Evolutionary conservation across 176 grass and related monocot species (phyloP), one percentile per base, ranked within the genome.

Genomic region (Rhipidocladum racemiflorum): DNA sequence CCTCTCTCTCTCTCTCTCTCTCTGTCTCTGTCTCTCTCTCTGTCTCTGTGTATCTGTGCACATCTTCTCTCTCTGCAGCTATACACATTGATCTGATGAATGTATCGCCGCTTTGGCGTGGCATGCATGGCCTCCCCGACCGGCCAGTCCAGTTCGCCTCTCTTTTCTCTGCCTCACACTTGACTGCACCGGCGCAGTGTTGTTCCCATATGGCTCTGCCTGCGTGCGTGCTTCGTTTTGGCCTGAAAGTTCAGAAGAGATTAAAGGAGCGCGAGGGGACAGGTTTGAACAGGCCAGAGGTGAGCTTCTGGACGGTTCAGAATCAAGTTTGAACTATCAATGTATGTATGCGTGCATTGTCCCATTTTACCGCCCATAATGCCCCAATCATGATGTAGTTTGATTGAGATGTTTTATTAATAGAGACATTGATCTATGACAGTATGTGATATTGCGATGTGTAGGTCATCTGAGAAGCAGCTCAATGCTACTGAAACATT

Each of bases 101-200:
- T 76, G 63, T 63, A 54, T 44, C 82, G 82, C 27, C 7, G 42
- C 40, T 46, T 72, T 62, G 55, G 80, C 40, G 53, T 72, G 68
- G 80, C 55, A 82, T 73, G 80, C 51, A 70, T 71, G 36, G 36
- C 59, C 25, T 55, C 29, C 29, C 71, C 71, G 71, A 55, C 45
- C 71, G 24, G 30, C 50, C 14, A 38, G 43, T 65, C 64, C 24
- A 78, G 43, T 43, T 38, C 46, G 24, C 24, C 60, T 34, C 46
- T 53, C 17, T 62, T 46, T 56, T 66, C 40, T 18, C 14, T 7
- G 27, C 70, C 43, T 40, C 46, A 29, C 46, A 43, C 82, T 68
- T 68, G 61, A 76, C 72, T 68, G 69, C 45, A 60, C 67, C 79
- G 61, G 39, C 13, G 59, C 1, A 30, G 59, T 4, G 27, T 16